Base-by-base conservation (phyloP, 176 grass and related monocot genomes). In the Ananas comosus region DNA sequence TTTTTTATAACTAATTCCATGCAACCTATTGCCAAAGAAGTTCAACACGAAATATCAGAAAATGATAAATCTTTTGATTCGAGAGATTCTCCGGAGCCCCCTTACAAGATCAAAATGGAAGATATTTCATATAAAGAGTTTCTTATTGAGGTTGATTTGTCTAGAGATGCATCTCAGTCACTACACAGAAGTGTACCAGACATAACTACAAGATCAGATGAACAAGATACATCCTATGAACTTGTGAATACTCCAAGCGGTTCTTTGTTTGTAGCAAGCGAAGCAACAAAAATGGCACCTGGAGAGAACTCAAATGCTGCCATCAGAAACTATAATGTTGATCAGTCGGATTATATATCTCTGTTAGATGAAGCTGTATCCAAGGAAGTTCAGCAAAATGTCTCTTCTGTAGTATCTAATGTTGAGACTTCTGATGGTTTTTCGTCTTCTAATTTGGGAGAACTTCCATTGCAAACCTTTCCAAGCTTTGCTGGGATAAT, bases 401-500 rank as follows among this genome's bases (percentile, higher is more conserved):
- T 17, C 7, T 59, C 54, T 17, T 59, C 54, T 19, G 16, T 59
- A 18, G n/a, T 18, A 59, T 18, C 54, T 59, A 9, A 59, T 29
- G 69, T 68, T 70, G 69, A 83, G 63, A 58, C 11, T 70, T 70
- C 49, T 65, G 68, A 27, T 51, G 72, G 69, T 74, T 25, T 58
- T 48, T 49, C 73, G 67, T 25, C 65, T 80, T 51, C 70, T 11
- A 65, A 70, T 25, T 70, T 65, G 12, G 66, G 51, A 74, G 69
- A 80, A 77, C 11, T 80, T 33, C 56, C 57, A 2, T 48, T 66
- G 4, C 70, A 24, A 0, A 53, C 49, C 51, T 70, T 83, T 50
- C 77, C 73, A 64, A 80, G 58, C 68, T 83, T 80, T 16, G 72
- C 79, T 66, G 76, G 85, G 73, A 78, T 88, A 68, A 47, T 83